phyloP scores from a whole-genome alignment of 768 basidiomycete genomes.

The Hysterangium stoloniferum region DNA sequence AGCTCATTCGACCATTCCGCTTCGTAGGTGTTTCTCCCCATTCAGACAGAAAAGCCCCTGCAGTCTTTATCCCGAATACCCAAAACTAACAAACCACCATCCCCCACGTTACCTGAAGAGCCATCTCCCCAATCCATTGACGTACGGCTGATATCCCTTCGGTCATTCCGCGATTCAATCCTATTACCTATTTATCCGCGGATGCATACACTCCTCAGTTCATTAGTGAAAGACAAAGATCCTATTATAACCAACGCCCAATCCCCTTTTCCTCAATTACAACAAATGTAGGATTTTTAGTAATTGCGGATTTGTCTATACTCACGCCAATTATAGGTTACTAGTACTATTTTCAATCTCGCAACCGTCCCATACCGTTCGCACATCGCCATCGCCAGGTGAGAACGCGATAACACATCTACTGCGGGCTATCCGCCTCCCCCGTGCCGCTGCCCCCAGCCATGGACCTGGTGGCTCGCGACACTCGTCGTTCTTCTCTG shows the following conservation, averaged over 20 bases:
- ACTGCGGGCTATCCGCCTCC: conserved; percentile 40
- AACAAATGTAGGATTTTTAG: conserved; percentile 58
- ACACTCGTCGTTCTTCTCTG: conserved; percentile 65
- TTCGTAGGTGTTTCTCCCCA: conserved; percentile 46
- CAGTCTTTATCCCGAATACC: conserved; percentile 61
- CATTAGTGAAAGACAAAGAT: conserved; percentile 31
- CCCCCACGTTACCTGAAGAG: conserved; percentile 39
- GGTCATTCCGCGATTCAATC: conserved; percentile 73
- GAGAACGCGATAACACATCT: conserved; percentile 66
- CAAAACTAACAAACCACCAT: conserved; percentile 36
- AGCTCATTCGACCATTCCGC: conserved; percentile 22
- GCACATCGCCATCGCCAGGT: conserved; percentile 37
- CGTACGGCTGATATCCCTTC: conserved; percentile 71
- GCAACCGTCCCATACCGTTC: conserved; percentile 4
- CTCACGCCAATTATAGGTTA: conserved; percentile 43
- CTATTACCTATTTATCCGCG: conserved; percentile 57
- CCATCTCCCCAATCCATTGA: conserved; percentile 47
- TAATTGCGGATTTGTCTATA: not conserved
- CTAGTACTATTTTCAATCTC: conserved; percentile 17
- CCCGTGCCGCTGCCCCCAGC: conserved; percentile 38
- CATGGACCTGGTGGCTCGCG: conserved; percentile 24
- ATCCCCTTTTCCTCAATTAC: conserved; percentile 61
- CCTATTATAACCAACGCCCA: conserved; percentile 44
- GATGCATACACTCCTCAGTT: conserved; percentile 46
- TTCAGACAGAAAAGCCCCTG: conserved; percentile 55